Base-by-base conservation (phyloP, 2,329 filamentous ascomycete species). In the Decorospora gaudefroyi region DNA sequence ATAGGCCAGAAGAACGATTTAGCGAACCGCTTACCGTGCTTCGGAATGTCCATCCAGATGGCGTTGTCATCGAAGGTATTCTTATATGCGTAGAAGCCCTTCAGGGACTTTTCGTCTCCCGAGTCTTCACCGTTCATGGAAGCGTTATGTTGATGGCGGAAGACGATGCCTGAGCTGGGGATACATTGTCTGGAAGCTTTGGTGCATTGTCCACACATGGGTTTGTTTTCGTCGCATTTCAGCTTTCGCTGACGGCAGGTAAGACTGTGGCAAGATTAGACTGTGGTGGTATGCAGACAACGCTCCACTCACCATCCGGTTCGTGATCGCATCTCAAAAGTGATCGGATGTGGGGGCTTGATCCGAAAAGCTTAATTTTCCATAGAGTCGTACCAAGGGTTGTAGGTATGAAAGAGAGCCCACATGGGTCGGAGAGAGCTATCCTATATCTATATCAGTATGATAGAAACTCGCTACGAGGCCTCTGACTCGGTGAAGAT, bases 81-180 rank as follows among this genome's bases (percentile, higher is more conserved):
- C 61, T 82, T 83, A 66, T 85, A 85, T 16, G 80, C 80, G 62
- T 84, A 85, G 64, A 85, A 85, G 12, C 79, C 77, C 49, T 80
- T 80, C 49, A 85, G 68, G 35, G 72, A 74, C 23, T 74, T 76
- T 29, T 75, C 72, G 16, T 67, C 64, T 12, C 64, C 65, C 4
- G 68, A 68, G 30, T 73, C 72, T 10, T 70, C 69, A 34, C 78
- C 76, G 46, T 85, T 85, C 81, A 85, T 83, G 13, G 81, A 84
- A 19, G 82, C 82, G 76, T 86, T 86, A 68, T 86, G 83, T 60
- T 86, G 82, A 65, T 86, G 83, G 42, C 83, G 79, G 59, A 85
- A 86, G 30, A 84, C 80, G 55, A 86, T 78, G 37, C 81, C 82
- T 50, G 81, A 80, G 59, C 79, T 82, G 16, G 79, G 79, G 31